These are phyloP conservation scores for Puccinia hordei DNA, from an alignment of 1,284 basidiomycete genomes.

Conservation along the genomic window DNA sequence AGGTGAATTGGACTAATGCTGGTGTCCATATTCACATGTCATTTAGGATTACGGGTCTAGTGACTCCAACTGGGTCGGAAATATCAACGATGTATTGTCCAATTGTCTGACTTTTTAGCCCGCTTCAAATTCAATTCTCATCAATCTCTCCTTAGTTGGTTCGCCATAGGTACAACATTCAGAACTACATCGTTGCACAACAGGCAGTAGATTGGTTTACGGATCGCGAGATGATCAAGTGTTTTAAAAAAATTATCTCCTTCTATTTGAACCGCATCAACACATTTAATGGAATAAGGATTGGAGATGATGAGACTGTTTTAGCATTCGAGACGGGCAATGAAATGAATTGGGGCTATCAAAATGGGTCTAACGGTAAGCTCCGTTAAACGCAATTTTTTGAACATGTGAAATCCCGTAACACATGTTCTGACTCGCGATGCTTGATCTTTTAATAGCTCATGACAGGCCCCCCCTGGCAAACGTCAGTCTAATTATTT, in stretches of 20 bases:
- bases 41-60: slow-evolving; percentile 32
- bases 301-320: slow-evolving; percentile 39
- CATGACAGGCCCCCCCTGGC: slow-evolving; percentile 4
- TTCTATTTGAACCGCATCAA: slow-evolving; percentile 40
- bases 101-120: neutral
- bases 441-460: neutral
- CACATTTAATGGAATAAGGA: slow-evolving; percentile 35
- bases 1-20: neutral
- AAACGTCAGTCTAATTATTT: neutral
- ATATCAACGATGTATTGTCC: slow-evolving; percentile 44
- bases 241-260: slow-evolving; percentile 36
- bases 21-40: neutral
- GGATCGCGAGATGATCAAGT: slow-evolving; percentile 31
- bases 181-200: slow-evolving; percentile 21
- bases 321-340: slow-evolving; percentile 47
- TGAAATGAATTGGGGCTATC: slow-evolving; percentile 39
- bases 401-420: too few relatives aligned
- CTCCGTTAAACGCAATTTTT: too few relatives aligned
- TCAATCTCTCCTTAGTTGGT: slow-evolving; percentile 27
- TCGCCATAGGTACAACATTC: slow-evolving; percentile 38
- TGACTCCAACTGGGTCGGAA: slow-evolving; percentile 34
- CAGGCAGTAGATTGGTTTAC: slow-evolving; percentile 44
- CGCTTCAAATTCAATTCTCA: neutral
- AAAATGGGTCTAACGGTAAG: slow-evolving; percentile 32
- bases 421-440: too few relatives aligned